These are phyloP conservation scores for Malus hybrid DNA, from an alignment of 331 rosid species.

Conservation along the genomic window DNA sequence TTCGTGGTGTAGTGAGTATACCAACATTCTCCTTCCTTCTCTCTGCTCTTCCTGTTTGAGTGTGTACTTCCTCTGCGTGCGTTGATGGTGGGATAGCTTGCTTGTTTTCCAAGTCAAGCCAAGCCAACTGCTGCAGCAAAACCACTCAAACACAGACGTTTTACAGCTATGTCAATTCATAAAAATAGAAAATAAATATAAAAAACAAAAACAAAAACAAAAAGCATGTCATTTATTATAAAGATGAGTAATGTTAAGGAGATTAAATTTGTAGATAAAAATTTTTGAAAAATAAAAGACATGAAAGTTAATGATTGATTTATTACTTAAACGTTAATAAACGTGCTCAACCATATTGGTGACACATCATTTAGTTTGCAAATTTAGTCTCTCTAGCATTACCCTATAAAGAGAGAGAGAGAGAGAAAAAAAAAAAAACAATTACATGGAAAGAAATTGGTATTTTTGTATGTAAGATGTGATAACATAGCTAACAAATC, in stretches of 20 bases:
- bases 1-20: slow-evolving; percentile 16
- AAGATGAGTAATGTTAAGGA: too few species aligned
- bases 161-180: slow-evolving; percentile 16
- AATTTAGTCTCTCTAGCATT: too few species aligned
- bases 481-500: too few species aligned
- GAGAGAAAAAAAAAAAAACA: background rate
- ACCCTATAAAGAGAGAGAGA: too few species aligned
- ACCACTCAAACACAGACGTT: slow-evolving; percentile 2
- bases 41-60: too few species aligned
- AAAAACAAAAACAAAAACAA: background rate
- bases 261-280: too few species aligned
- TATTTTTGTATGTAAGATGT: too few species aligned
- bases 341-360: too few species aligned
- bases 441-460: background rate
- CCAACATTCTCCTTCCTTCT: slow-evolving; percentile 11
- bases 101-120: slow-evolving; percentile 63
- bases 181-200: background rate
- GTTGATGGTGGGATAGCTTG: slow-evolving; percentile 29
- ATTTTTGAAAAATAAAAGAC: too few species aligned
- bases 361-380: too few species aligned
- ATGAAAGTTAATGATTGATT: too few species aligned
- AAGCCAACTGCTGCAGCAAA: slow-evolving; percentile 34
- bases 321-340: too few species aligned
- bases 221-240: background rate
- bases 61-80: slow-evolving; percentile 22